phyloP scores from a whole-genome alignment of 192 early-diverging fungal genomes.

The Coemansia sp. region DNA sequence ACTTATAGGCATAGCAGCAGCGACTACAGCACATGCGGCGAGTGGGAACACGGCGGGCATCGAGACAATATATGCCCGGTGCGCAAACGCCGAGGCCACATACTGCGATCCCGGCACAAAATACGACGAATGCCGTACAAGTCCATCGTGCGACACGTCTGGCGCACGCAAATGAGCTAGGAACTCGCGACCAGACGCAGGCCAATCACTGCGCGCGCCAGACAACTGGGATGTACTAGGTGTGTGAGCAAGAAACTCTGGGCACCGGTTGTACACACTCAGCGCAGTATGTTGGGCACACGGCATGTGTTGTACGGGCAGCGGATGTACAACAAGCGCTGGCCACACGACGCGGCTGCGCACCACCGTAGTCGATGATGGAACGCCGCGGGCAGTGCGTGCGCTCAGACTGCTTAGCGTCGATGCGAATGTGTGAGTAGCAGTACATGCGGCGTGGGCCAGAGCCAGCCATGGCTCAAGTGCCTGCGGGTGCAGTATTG shows the following conservation, averaged over 20 bases:
- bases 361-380: conserved; percentile 7
- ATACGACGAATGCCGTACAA: conserved; percentile 26
- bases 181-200: not conserved
- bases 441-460: conserved; percentile 21
- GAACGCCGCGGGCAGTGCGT: conserved; percentile 27
- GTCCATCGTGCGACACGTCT: not conserved
- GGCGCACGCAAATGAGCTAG: not conserved
- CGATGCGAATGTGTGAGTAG: conserved; percentile 20
- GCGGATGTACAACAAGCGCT: conserved; percentile 36
- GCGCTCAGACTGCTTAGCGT: conserved; percentile 26
- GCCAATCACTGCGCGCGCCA: not conserved
- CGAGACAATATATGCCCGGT: conserved; percentile 36
- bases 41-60: conserved; percentile 33
- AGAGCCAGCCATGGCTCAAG: conserved; percentile 34
- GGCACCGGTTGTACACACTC: conserved; percentile 39
- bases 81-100: conserved; percentile 27
- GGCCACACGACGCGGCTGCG: conserved; percentile 27
- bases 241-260: not conserved
- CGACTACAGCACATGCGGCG: conserved; percentile 18
- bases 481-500: conserved; percentile 24
- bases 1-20: conserved; percentile 30
- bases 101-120: conserved; percentile 14
- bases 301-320: conserved; percentile 21
- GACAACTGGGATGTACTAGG: not conserved
- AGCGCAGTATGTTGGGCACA: conserved; percentile 26